Percentiles rank a stretch among this genome's conserved stretches.
Conservation (phyloP, 2,329 filamentous ascomycete genomes). For the Talaromyces sp. region DNA sequence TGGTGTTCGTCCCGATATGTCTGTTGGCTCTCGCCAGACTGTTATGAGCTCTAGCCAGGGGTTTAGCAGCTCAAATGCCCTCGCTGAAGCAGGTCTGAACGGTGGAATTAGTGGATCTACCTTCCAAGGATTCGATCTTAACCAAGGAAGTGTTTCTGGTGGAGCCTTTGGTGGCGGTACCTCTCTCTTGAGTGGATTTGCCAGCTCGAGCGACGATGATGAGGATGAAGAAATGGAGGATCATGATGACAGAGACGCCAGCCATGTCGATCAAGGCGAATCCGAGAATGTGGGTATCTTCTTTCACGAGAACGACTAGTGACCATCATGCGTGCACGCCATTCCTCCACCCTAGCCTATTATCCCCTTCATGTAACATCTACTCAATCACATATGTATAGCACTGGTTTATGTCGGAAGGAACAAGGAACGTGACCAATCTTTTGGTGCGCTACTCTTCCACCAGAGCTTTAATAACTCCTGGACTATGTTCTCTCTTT, state of each 20-base stretch:
- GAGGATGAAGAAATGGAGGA: slow-evolving; percentile 90
- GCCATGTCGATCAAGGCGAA: slow-evolving; percentile 49
- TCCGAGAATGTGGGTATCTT: slow-evolving; percentile 68
- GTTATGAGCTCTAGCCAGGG: slow-evolving; percentile 62
- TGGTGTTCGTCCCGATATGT: slow-evolving; percentile 88
- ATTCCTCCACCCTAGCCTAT: slow-evolving; percentile 13
- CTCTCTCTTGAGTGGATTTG: slow-evolving; percentile 84
- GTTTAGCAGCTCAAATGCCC: slow-evolving; percentile 66
- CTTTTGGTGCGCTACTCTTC: too few species aligned
- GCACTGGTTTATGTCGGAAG: slow-evolving; percentile 18
- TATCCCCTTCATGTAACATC: slow-evolving; percentile 7
- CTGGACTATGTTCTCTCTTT: too few species aligned
- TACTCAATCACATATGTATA: too few species aligned
- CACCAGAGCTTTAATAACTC: too few species aligned
- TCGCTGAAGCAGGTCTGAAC: slow-evolving; percentile 80
- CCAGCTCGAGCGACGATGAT: slow-evolving; percentile 92
- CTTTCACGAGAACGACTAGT: slow-evolving; percentile 60
- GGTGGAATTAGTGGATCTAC: slow-evolving; percentile 57
- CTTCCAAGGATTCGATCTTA: slow-evolving; percentile 67
- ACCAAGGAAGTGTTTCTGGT: slow-evolving; percentile 67
- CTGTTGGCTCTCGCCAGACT: slow-evolving; percentile 74
- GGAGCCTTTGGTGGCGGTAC: slow-evolving; percentile 68
- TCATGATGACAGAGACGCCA: slow-evolving; percentile 56
- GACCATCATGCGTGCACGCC: slow-evolving; percentile 21
- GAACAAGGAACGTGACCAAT: background rate